Base-by-base conservation (phyloP, 768 basidiomycete genomes). In the Strobilomyces echinocephalus region DNA sequence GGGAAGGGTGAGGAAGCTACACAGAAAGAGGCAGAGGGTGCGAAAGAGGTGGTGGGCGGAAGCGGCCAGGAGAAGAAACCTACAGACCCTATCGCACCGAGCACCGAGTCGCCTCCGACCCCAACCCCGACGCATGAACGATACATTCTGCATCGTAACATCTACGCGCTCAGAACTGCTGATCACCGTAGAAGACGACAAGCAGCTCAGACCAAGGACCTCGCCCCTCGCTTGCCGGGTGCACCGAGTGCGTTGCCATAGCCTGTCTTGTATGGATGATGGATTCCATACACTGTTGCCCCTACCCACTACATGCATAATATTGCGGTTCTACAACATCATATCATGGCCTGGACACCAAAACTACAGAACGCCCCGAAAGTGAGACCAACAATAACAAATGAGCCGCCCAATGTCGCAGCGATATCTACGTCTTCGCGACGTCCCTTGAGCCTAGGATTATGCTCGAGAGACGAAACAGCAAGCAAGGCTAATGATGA, bases 371-470 rank as follows among this genome's bases (percentile, higher is more conserved):
- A 64, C 64, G 91, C 91, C 3, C 94, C 94, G 1, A 81, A 46
- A 14, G 80, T 81, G 49, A 95, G 72, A 5, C 92, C 92, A 5
- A 81, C 84, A 2, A 89, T 85, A 4, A 92, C 66, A 57, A 80
- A 88, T 71, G 94, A 93, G 59, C 79, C 84, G 5, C 83, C 82
- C 12, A 95, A 76, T 0, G 88, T 89, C 5, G 91, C 92, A 5
- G 91, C 91, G 11, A 88, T 76, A 62, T 95, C 92, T 21, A 93
- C 87, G 62, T 95, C 88, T 54, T 89, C 85, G 46, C 76, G 75
- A 41, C 80, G 74, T 8, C 86, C 85, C 58, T 81, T 77, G 46
- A 95, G 69, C 40, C 78, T 75, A 15, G 83, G 83, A 63, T 95
- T 95, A 62, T 92, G 86, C 55, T 85, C 81, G 3, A 90, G 70